Base-by-base conservation (phyloP, 495 filamentous ascomycete species). In the Rusavskia elegans region DNA sequence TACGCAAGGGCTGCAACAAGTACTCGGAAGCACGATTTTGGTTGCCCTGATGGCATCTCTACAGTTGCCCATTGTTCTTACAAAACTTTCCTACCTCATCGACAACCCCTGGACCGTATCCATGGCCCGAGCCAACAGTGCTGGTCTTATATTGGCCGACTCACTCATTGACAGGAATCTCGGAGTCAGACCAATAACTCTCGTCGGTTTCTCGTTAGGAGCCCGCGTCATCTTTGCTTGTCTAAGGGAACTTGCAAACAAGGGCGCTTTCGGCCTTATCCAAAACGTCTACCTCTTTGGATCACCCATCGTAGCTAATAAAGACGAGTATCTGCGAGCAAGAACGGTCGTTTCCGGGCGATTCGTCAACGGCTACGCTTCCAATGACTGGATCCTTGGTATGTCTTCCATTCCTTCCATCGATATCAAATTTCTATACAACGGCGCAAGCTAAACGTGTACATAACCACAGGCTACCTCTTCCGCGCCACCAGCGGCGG, bases 71-170 rank as follows among this genome's bases (percentile, higher is more conserved):
- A 79, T 99, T 30, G 82, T 96, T 3, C 73, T 99, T 21, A 88
- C 89, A 3, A 99, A 99, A 61, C 81, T 99, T 9, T 77, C 92
- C 4, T 99, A 99, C 61, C 72, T 99, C 9, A 95, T 99, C 59
- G 92, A 99, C 65, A 99, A 99, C 57, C 92, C 92, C 0, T 99
- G 92, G 92, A 87, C 81, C 16, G 89, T 95, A 17, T 97, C 93
- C 2, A 75, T 95, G 23, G 87, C 87, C 54, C 83, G 92, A 52
- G 93, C 92, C 37, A 85, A 83, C 55, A 72, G 82, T 48, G 87
- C 90, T 25, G 92, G 92, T 5, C 72, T 95, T n/a, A 92, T 99
- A 58, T 77, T 99, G 23, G 92, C 92, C 1, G 92, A 99, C 66
- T 95, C 89, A 1, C 67, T 99, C 39, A 87, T 92, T 57, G 86